Percentiles rank a stretch among this genome's conserved stretches.
Conservation (phyloP, 805 yeast species). For the Blastobotrys chiropterorum region DNA sequence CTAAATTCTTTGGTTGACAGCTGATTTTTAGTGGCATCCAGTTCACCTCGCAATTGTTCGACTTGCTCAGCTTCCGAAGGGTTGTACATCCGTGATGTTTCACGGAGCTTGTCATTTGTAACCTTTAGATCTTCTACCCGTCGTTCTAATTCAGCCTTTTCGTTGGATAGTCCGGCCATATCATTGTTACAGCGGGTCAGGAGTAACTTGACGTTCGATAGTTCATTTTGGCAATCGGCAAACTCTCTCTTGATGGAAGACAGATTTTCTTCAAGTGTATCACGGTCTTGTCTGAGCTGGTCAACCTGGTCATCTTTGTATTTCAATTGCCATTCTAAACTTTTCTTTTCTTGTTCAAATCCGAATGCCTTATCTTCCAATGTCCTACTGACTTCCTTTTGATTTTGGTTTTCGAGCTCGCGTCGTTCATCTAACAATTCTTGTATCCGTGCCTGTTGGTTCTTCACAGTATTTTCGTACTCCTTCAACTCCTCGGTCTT, state of each 20-base stretch:
- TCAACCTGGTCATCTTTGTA: not conserved
- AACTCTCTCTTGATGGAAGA: not conserved
- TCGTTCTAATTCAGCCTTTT: conserved; percentile 13
- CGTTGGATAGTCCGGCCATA: conserved; percentile 12
- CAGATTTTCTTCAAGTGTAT: conserved; percentile 3
- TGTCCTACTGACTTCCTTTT: not conserved
- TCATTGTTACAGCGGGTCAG: conserved; percentile 13
- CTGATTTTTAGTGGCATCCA: conserved; percentile 24
- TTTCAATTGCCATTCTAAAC: not conserved
- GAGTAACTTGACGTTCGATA: conserved; percentile 10
- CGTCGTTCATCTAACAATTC: not conserved
- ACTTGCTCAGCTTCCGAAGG: conserved; percentile 30
- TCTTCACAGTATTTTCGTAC: not conserved
- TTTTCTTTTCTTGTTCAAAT: not conserved
- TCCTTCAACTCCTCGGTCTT: not conserved
- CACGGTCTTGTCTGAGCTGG: not conserved
- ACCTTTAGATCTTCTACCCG: conserved; percentile 6
- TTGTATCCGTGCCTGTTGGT: not conserved
- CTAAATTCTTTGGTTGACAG: conserved; percentile 17
- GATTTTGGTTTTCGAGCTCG: not conserved
- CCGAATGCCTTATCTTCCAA: not conserved
- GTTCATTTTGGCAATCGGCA: conserved; percentile 8
- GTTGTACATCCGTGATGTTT: conserved; percentile 5
- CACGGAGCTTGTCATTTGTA: conserved; percentile 5
- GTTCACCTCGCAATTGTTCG: conserved; percentile 22